phyloP scores from a whole-genome alignment of 2,329 filamentous ascomycete species.

The Xylariales sp. region DNA sequence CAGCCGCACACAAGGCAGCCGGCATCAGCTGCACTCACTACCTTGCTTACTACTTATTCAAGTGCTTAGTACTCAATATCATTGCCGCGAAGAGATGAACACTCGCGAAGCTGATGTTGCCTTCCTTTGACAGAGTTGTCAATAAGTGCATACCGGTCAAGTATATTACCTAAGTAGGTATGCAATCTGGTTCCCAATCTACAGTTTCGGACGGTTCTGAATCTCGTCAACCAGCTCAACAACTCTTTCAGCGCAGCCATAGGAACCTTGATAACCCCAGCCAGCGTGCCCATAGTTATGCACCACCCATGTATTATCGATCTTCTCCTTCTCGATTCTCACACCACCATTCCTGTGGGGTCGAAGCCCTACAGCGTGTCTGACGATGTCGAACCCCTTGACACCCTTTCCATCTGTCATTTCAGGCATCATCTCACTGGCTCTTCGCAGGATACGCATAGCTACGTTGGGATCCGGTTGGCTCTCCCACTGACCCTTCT shows the following conservation, averaged over 20 bases:
- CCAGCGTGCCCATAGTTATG: slow-evolving; percentile 79
- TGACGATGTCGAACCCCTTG: slow-evolving; percentile 67
- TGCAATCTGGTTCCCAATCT: too few relatives aligned
- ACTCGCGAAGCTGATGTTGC: too few relatives aligned
- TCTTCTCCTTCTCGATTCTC: slow-evolving; percentile 67
- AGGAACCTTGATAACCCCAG: slow-evolving; percentile 68
- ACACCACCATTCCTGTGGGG: slow-evolving; percentile 71
- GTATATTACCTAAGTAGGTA: too few relatives aligned
- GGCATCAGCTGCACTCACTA: too few relatives aligned
- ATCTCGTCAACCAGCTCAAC: slow-evolving; percentile 65
- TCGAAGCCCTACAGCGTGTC: slow-evolving; percentile 78
- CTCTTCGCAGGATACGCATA: slow-evolving; percentile 77
- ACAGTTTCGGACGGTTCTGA: slow-evolving; percentile 22
- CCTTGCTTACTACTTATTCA: too few relatives aligned
- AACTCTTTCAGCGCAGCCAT: slow-evolving; percentile 65
- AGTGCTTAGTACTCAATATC: too few relatives aligned
- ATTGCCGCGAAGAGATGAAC: too few relatives aligned
- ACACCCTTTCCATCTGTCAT: slow-evolving; percentile 64
- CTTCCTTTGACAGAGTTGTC: too few relatives aligned
- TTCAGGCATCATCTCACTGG: slow-evolving; percentile 58
- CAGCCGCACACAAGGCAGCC: too few relatives aligned
- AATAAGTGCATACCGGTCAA: too few relatives aligned
- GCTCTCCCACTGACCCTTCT: slow-evolving; percentile 74
- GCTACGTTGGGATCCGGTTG: slow-evolving; percentile 77
- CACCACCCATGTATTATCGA: slow-evolving; percentile 62